Percentiles rank a stretch among this genome's conserved stretches.
phyloP scores from a whole-genome alignment of 139 green algal genomes.

The Volvox reticuliferus region DNA sequence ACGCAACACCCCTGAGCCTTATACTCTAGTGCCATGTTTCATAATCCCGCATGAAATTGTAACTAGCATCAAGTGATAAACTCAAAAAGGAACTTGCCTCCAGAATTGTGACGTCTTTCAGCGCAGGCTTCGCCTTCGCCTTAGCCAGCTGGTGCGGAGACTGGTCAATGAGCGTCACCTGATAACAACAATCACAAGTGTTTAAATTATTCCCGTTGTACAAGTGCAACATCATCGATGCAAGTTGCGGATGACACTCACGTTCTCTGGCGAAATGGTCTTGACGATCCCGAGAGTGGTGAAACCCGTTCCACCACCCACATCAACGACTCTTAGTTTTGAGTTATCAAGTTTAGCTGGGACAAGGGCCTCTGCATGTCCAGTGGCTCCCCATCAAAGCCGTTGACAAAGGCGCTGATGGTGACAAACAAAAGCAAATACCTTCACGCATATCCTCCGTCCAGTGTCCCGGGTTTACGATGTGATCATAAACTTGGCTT shows the following conservation, averaged over 20 bases:
- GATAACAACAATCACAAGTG: too few relatives aligned
- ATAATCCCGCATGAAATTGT: too few relatives aligned
- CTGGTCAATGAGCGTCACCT: conserved; percentile 94
- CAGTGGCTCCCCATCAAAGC: neutral
- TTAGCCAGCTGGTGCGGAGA: conserved; percentile 95
- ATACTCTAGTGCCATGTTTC: too few relatives aligned
- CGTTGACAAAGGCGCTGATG: neutral
- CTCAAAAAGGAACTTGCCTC: conserved; percentile 67
- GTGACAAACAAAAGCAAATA: neutral
- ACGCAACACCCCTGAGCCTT: too few relatives aligned
- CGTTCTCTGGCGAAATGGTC: conserved; percentile 77
- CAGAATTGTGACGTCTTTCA: conserved; percentile 92
- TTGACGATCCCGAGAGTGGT: conserved; percentile 92
- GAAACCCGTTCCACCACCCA: conserved; percentile 96
- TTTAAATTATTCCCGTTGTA: too few relatives aligned
- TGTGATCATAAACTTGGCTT: conserved; percentile 86
- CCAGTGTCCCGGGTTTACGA: conserved; percentile 95
- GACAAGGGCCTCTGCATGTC: conserved; percentile 81
- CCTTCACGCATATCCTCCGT: conserved; percentile 91
- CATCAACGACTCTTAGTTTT: conserved; percentile 92
- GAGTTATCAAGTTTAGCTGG: conserved; percentile 82
- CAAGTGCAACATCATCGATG: too few relatives aligned
- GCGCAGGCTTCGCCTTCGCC: conserved; percentile 86
- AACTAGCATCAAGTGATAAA: neutral
- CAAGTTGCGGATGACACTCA: neutral